phyloP scores from a whole-genome alignment of 169 alveolate species.

The Eimeria falciformis region DNA sequence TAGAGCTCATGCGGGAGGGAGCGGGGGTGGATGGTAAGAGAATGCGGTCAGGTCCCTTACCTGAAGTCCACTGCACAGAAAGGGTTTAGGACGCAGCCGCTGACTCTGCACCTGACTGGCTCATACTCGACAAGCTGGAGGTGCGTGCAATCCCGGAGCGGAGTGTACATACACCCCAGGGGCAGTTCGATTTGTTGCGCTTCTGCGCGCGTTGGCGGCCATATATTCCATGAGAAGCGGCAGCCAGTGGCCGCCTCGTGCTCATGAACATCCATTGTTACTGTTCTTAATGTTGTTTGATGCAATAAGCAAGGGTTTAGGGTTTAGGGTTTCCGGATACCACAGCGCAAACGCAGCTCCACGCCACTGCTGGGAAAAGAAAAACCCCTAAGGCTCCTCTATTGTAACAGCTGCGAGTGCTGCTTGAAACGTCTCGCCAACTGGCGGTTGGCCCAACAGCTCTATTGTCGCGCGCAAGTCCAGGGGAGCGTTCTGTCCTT shows the following conservation, averaged over 20 bases:
- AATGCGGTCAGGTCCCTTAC: constrained; percentile 12
- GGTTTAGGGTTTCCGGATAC: too few species aligned
- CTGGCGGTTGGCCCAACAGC: too few species aligned
- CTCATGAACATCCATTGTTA: constrained; percentile 85
- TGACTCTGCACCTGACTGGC: constrained; percentile 80
- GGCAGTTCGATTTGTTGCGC: constrained; percentile 97
- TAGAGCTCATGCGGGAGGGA: too few species aligned
- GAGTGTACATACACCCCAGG: constrained; percentile 96
- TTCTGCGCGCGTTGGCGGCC: constrained; percentile 97
- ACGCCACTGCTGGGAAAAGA: too few species aligned
- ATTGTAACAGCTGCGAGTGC: too few species aligned
- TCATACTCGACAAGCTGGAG: constrained; percentile 80
- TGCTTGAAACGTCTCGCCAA: too few species aligned
- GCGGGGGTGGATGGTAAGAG: not conserved
- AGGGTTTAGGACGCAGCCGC: constrained; percentile 81
- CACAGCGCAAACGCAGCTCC: too few species aligned
- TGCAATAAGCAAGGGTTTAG: too few species aligned
- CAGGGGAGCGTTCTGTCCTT: too few species aligned
- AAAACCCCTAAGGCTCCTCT: too few species aligned
- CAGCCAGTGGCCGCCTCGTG: constrained; percentile 95
- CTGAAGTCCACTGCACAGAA: constrained; percentile 93
- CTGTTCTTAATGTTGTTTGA: not conserved
- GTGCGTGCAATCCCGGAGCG: constrained; percentile 83
- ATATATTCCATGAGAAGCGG: constrained; percentile 98
- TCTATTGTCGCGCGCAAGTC: too few species aligned